Evolutionary conservation across 2,329 filamentous ascomycete species (phyloP).

Genomic region (Claviceps sp.): DNA sequence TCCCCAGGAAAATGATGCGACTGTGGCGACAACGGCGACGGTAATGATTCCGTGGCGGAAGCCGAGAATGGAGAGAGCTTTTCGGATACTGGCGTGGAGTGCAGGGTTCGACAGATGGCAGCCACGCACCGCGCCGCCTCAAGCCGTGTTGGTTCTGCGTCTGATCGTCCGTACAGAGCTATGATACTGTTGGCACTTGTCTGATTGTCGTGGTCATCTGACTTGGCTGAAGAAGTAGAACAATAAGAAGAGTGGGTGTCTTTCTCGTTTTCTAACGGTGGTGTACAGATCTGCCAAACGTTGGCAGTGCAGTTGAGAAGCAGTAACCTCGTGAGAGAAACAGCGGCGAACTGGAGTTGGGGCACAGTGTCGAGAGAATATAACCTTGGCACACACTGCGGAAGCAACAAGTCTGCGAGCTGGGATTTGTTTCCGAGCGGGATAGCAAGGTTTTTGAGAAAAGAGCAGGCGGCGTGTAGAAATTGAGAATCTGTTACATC

Average conservation of each 20-base stretch:
- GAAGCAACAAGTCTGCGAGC: slow-evolving; percentile 35
- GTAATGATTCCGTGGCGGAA: neutral
- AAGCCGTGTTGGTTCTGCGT: slow-evolving; percentile 40
- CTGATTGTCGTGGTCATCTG: slow-evolving; percentile 9
- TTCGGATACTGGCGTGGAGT: slow-evolving; percentile 24
- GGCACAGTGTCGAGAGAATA: slow-evolving; percentile 37
- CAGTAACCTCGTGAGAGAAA: slow-evolving; percentile 44
- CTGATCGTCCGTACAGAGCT: slow-evolving; percentile 23
- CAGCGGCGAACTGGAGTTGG: slow-evolving; percentile 46
- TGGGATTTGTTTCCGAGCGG: slow-evolving; percentile 38
- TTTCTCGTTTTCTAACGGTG: slow-evolving; percentile 14
- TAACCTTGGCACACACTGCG: slow-evolving; percentile 35
- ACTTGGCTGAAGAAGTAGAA: slow-evolving; percentile 9
- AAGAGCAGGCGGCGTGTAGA: slow-evolving; percentile 43
- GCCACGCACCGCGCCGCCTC: slow-evolving; percentile 43
- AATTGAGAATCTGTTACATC: slow-evolving; percentile 33
- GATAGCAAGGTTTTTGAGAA: slow-evolving; percentile 52
- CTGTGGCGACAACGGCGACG: neutral
- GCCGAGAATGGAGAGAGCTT: slow-evolving; percentile 17
- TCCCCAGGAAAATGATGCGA: neutral
- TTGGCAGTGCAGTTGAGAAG: slow-evolving; percentile 40
- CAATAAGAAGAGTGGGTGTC: neutral
- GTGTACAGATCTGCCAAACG: slow-evolving; percentile 33
- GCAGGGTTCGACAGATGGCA: slow-evolving; percentile 40
- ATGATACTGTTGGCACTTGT: slow-evolving; percentile 25